These are phyloP conservation scores for Phytophthora tubulina DNA, from an alignment of 352 stramenopile genomes.

Conservation along the genomic window DNA sequence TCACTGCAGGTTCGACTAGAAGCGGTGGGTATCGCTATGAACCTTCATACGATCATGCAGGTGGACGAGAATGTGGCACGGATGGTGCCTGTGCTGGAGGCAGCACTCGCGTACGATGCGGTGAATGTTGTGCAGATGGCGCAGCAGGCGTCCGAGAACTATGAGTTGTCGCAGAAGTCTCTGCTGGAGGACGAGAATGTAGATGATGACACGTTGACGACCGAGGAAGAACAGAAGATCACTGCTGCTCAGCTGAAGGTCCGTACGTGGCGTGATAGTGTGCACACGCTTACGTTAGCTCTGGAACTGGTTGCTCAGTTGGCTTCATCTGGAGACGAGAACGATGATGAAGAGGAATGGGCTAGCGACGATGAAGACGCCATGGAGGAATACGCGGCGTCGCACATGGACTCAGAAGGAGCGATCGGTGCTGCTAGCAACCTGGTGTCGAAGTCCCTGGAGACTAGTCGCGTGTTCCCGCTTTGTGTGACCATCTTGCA, in stretches of 20 bases:
- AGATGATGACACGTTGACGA: conserved; percentile 69
- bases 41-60: conserved; percentile 80
- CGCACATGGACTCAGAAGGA: conserved; percentile 67
- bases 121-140: conserved; percentile 80
- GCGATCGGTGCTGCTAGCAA: conserved; percentile 20
- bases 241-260: conserved; percentile 72
- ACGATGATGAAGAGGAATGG: conserved; percentile 87
- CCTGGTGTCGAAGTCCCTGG: conserved; percentile 47
- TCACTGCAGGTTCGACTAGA: conserved; percentile 60
- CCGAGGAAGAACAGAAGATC: conserved; percentile 70
- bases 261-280: conserved; percentile 83
- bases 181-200: conserved; percentile 74
- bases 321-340: conserved; percentile 59
- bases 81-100: conserved; percentile 75
- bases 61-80: conserved; percentile 73
- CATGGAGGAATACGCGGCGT: conserved; percentile 82
- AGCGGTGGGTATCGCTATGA: conserved; percentile 83
- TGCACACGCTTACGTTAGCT: conserved; percentile 79
- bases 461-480: conserved; percentile 58
- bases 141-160: conserved; percentile 73
- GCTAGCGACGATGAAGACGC: conserved; percentile 89
- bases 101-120: conserved; percentile 82
- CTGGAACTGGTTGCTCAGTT: conserved; percentile 84
- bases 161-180: conserved; percentile 61
- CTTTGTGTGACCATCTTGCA: conserved; percentile 79